Base-by-base conservation (phyloP, 176 grass and related monocot species). In the Stipa capillata region DNA sequence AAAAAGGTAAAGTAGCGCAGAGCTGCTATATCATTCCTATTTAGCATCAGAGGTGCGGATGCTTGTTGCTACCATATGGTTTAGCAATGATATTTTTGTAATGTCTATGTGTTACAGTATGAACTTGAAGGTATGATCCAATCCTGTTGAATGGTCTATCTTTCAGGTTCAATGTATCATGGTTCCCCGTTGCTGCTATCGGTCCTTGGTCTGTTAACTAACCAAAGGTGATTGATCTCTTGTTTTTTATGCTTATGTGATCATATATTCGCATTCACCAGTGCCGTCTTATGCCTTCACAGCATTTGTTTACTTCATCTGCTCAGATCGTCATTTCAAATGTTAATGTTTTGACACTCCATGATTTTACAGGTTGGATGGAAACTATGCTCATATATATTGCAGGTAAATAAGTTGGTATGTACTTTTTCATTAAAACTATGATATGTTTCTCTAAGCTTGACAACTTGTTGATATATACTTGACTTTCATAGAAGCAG, bases 131-230 rank as follows among this genome's bases (percentile, higher is more conserved):
- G 7, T 43, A 74, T 84, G 15, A 29, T n/a, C 70, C 18, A 17
- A 69, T 60, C 13, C 11, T 70, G 37, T 49, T 37, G 9, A 67
- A 50, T 65, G 13, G 43, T 82, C 66, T 87, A 21, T 70, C 74
- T 87, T 88, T 74, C 90, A 99, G 96, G 96, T 52, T 99, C 92
- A n/a, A 95, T 95, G 92, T 99, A 94, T 72, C 96, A 99, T 55
- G 92, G 92, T 69, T 99, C 96, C 39, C 92, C 96, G 49, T 85
- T 99, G 88, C 78, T 99, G 54, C 65, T 99, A 40, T 86, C 81
- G 52, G n/a, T 95, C 83, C 90, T 99, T 48, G 96, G 96, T 32
- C 90, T 90, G 37, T 64, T 99, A 73, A 91, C 79, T 60, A 84
- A 43, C 74, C 87, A 75, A 79, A 99, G 90, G 96, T 98, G 78